Evolutionary conservation across 2,329 filamentous ascomycete genomes (phyloP), one percentile per base, ranked within the genome.

Genomic region (Colletotrichum siamense): DNA sequence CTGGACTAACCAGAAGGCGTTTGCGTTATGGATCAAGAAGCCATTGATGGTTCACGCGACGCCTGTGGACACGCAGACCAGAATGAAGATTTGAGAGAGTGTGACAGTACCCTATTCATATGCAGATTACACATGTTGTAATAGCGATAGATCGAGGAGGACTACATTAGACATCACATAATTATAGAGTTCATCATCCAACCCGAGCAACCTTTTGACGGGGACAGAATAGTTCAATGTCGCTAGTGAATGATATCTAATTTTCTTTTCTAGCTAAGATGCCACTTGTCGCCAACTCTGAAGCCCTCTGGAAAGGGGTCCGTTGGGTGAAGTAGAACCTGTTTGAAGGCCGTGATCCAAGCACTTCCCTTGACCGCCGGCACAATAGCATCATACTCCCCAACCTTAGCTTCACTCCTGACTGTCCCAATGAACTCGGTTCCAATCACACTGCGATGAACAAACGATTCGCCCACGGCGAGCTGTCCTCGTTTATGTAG

Each of bases 331-430:
- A 89, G 78, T n/a, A 87, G 81, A 5, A 85, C 80, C 68, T 87
- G 84, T 75, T 87, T 87, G 76, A 84, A 86, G n/a, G 85, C 82
- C 0, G 86, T 87, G 55, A 89, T 86, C 87, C 87, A 89, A 4
- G 83, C 87, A 22, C 86, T 81, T 0, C 87, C 87, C 65, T 86
- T 85, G 3, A 88, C 81, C 0, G 82, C 84, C 0, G 87, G 84
- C 7, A 87, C 66, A n/a, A 89, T 80, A 5, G 87, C 87, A 26
- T 83, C 79, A 57, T 84, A 85, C 1, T 82, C 52, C 1, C 86
- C 87, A 3, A 88, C 83, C 52, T 80, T 85, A 2, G 85, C 36
- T 52, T 84, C 2, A 79, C 84, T 4, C 82, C 76, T 67, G 88
- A 88, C 72, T 0, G 86, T 87, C 2, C 84, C 86, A 39, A 86